Evolutionary conservation across 2,329 filamentous ascomycete species (phyloP), one percentile per base, ranked within the genome.

Genomic region (Tolypocladium paradoxum): DNA sequence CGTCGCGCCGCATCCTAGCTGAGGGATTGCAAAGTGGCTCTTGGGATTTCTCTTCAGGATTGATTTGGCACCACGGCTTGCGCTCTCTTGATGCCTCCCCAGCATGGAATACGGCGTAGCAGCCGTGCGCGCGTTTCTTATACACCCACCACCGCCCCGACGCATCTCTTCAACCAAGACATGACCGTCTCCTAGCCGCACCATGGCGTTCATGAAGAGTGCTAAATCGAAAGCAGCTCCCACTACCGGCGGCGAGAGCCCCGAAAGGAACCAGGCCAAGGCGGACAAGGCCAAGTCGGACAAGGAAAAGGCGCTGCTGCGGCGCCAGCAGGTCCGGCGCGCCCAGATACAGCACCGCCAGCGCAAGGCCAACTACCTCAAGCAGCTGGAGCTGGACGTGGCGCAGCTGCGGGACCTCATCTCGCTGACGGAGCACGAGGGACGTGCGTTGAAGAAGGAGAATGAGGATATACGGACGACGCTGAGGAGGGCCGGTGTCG

Each of bases 271-370:
- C 14, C 49, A 55, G 7, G 47, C 45, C 6, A 43, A 34, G 11
- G 34, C 37, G 11, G 51, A 38, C 37, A 55, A 56, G 49, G 50
- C 57, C 16, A 51, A 55, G 38, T 58, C 58, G 3, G 56, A 59
- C 37, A 59, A 64, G 58, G 68, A 72, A 51, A 78, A 76, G 62
- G 67, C 73, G 24, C 70, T 74, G 59, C 56, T 68, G 18, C 73
- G 78, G 5, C 72, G 78, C 0, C 72, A 73, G 3, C 78, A 81
- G 56, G 77, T 81, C 50, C 67, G 77, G 3, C 71, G 69, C 24
- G 78, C 78, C 2, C 78, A 81, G 68, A 72, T 75, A 37, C 73
- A 79, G 61, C 78, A 81, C 58, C 76, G 78, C 18, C 73, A 77
- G 62, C 75, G 78, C 60, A 81, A 80, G 60, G 76, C 74, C 50